Base-by-base conservation (phyloP, 441 rosid genomes). In the Gossypium gossypioides region DNA sequence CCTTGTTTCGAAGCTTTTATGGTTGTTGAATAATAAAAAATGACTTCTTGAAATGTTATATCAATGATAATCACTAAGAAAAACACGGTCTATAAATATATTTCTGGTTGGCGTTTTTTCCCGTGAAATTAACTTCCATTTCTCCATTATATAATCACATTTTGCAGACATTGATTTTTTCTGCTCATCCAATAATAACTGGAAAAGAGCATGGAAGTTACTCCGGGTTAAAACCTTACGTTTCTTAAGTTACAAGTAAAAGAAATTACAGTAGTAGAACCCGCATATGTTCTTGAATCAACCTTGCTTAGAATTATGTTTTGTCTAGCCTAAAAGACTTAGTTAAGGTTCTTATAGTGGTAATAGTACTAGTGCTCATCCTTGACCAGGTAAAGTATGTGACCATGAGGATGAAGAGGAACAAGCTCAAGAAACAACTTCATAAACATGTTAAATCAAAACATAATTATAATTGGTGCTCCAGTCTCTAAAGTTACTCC, bases 401-500 rank as follows among this genome's bases (percentile, higher is more conserved):
- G 75, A 77, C 67, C 0, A 76, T 61, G 40, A 42, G 8, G 27
- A 37, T 3, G 51, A 37, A 46, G 27, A 37, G 18, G 25, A 18
- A 1, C 40, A 65, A 65, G 62, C 18, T 68, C 12, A 4, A 5
- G 15, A 82, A 74, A 57, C 62, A 22, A 10, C 66, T 13, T 57
- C 68, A 44, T 9, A 70, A 72, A 42, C 55, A n/a, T 18, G 68
- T 5, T 9, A 69, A 56, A 37, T 77, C 21, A 5, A 75, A 76
- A 58, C 10, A 37, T 37, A 88, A 79, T 73, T 76, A 12, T 9
- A 64, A 57, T 0, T 34, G 73, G 0, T 85, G 85, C 78, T 83
- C 90, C 0, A 77, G 89, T 34, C 85, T 87, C 48, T 87, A 89
- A 44, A 69, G 85, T 58, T 89, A 84, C 80, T 82, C 90, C 63